Conservation (phyloP, 805 yeast species). For the Pichia paraexigua region DNA sequence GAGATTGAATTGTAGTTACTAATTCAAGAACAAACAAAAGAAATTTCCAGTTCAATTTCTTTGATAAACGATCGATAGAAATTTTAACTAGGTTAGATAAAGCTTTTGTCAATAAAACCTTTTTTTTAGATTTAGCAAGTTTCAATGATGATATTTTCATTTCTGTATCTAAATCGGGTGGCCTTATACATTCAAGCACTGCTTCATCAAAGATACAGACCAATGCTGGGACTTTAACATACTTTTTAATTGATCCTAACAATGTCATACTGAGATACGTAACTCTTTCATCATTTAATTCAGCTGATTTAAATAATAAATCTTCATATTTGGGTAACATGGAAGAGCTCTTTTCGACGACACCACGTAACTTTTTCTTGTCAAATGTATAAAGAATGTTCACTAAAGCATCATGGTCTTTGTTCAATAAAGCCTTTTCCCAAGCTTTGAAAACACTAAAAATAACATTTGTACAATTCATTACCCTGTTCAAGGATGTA, state of each 20-base stretch:
- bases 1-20: slow-evolving; percentile 45
- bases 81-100: slow-evolving; percentile 36
- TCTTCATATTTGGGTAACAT: slow-evolving; percentile 41
- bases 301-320: slow-evolving; percentile 46
- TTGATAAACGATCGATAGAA: slow-evolving; percentile 22
- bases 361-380: slow-evolving; percentile 48
- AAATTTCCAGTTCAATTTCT: slow-evolving; percentile 47
- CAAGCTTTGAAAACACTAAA: slow-evolving; percentile 39
- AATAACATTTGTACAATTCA: slow-evolving; percentile 44
- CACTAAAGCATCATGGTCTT: slow-evolving; percentile 49
- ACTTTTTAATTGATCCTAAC: slow-evolving; percentile 33
- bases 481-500: slow-evolving; percentile 60
- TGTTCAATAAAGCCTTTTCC: slow-evolving; percentile 36
- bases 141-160: slow-evolving; percentile 51
- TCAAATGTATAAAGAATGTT: slow-evolving; percentile 56
- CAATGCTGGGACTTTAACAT: slow-evolving; percentile 40
- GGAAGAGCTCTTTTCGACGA: slow-evolving; percentile 49
- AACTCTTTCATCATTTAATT: slow-evolving; percentile 48
- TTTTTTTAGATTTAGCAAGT: slow-evolving; percentile 55
- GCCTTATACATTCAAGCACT: slow-evolving; percentile 41
- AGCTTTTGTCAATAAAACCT: slow-evolving; percentile 33
- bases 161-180: slow-evolving; percentile 49
- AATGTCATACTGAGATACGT: slow-evolving; percentile 46
- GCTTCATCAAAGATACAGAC: slow-evolving; percentile 45
- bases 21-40: slow-evolving; percentile 41